Evolutionary conservation across 2,329 filamentous ascomycete genomes (phyloP).

Genomic region (Fusarium pseudocircinatum): DNA sequence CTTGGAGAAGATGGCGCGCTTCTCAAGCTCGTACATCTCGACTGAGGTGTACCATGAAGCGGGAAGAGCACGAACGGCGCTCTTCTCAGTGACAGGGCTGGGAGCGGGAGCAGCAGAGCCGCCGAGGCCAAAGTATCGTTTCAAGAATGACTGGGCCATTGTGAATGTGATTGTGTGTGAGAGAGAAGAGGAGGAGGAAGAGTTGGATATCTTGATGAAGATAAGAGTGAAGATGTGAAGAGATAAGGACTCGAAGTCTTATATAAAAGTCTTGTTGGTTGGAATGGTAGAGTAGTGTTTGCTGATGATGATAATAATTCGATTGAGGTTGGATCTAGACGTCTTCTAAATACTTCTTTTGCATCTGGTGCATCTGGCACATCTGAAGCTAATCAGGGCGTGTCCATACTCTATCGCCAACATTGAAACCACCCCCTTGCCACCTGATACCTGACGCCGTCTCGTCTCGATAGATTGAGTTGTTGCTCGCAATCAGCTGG

Average conservation of each 20-base stretch:
- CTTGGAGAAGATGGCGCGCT: slow-evolving; percentile 65
- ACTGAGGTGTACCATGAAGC: slow-evolving; percentile 61
- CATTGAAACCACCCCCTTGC: slow-evolving; percentile 25
- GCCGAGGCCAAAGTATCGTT: slow-evolving; percentile 53
- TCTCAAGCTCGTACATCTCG: slow-evolving; percentile 67
- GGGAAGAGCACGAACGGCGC: slow-evolving; percentile 53
- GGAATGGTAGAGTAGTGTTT: slow-evolving; percentile 22
- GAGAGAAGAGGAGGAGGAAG: background rate
- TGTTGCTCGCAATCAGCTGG: slow-evolving; percentile 35
- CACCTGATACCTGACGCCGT: slow-evolving; percentile 31
- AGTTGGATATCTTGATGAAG: slow-evolving; percentile 9
- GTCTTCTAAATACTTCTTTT: slow-evolving; percentile 36
- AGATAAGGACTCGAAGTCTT: slow-evolving; percentile 14
- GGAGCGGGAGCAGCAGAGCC: slow-evolving; percentile 20
- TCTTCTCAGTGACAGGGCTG: slow-evolving; percentile 22
- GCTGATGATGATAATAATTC: slow-evolving; percentile 12
- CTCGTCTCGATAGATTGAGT: slow-evolving; percentile 27
- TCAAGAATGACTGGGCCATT: slow-evolving; percentile 45
- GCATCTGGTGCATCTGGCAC: slow-evolving; percentile 14
- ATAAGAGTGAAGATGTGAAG: background rate
- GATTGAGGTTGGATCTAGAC: slow-evolving; percentile 28
- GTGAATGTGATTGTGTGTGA: slow-evolving; percentile 15
- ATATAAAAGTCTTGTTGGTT: slow-evolving; percentile 22
- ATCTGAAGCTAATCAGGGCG: slow-evolving; percentile 27
- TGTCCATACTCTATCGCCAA: slow-evolving; percentile 13